Evolutionary conservation across 176 grass and related monocot genomes (phyloP).

Genomic region (Rhynchospora pubera): DNA sequence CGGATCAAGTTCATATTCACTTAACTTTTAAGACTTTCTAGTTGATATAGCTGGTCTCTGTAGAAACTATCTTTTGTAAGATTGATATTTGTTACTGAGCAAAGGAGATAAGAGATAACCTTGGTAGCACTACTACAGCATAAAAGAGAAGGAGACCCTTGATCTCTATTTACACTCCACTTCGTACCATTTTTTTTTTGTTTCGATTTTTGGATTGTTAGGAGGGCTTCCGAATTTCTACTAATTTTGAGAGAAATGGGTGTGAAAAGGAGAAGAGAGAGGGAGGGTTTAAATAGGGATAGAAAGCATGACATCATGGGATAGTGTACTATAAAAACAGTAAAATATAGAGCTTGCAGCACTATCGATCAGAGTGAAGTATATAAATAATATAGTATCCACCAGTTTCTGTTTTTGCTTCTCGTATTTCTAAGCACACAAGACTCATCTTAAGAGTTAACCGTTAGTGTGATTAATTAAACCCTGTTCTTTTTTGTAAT

Average conservation of each 20-base stretch:
- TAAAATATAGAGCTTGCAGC: conserved; percentile 14
- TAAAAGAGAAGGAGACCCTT: too few relatives aligned
- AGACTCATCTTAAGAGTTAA: background rate
- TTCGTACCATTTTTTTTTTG: background rate
- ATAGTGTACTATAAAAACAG: background rate
- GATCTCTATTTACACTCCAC: too few relatives aligned
- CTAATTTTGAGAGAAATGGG: background rate
- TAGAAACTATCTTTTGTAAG: too few relatives aligned
- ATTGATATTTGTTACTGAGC: background rate
- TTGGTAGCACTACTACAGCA: background rate
- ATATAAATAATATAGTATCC: conserved; percentile 6
- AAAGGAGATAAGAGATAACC: background rate
- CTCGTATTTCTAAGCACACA: conserved; percentile 12
- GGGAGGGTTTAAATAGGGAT: conserved; percentile 26
- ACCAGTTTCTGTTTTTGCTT: conserved; percentile 21
- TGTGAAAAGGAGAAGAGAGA: background rate
- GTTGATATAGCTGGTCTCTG: background rate
- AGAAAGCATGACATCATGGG: conserved; percentile 24
- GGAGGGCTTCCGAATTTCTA: background rate
- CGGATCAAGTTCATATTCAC: background rate
- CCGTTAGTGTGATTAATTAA: background rate
- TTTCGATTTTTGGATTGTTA: background rate
- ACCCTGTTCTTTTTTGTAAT: background rate
- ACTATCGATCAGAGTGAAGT: conserved; percentile 15
- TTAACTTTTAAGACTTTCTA: background rate